A percentile compares a stretch with the other conserved stretches of the same genome.
These are phyloP conservation scores for Xylariaceae sp. DNA, from an alignment of 2,329 filamentous ascomycete species.

Conservation along the genomic window DNA sequence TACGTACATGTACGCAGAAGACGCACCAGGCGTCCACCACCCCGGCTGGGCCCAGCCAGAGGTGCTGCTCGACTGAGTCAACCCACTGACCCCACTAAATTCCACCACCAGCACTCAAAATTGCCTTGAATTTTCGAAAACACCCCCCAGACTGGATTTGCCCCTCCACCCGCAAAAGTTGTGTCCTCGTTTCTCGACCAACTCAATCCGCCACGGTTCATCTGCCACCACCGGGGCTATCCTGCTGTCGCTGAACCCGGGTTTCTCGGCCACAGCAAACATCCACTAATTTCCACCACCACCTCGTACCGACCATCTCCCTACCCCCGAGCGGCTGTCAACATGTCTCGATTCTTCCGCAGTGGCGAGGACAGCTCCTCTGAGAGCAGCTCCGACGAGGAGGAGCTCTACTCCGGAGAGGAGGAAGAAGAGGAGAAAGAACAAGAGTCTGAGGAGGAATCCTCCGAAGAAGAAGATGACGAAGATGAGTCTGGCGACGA, in stretches of 20 bases:
- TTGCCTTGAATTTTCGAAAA: conserved; percentile 32
- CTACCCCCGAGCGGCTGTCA: conserved; percentile 35
- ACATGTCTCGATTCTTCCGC: conserved; percentile 96
- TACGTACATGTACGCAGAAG: no score
- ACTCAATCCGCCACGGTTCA: not conserved
- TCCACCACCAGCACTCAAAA: conserved; percentile 30
- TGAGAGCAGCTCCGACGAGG: conserved; percentile 94
- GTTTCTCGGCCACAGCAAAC: not conserved
- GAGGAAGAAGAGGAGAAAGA: conserved; percentile 59
- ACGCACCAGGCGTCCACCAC: no score
- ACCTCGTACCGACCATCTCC: not conserved
- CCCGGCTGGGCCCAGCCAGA: no score
- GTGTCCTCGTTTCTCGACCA: conserved; percentile 10
- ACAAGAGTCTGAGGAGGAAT: conserved; percentile 47
- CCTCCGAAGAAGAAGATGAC: conserved; percentile 41
- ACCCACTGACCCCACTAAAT: conserved; percentile 23
- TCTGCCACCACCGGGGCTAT: no score
- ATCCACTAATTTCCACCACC: not conserved
- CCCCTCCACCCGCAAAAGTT: conserved; percentile 25
- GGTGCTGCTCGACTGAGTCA: no score
- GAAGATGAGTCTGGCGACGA: conserved; percentile 51
- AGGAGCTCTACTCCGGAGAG: conserved; percentile 84
- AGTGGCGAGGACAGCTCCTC: conserved; percentile 88
- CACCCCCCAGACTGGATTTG: conserved; percentile 22
- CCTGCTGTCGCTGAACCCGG: conserved; percentile 1